Percentiles rank a stretch among this genome's conserved stretches.
These are phyloP conservation scores for Saturnispora saitoi DNA, from an alignment of 805 yeast genomes.

Conservation along the genomic window DNA sequence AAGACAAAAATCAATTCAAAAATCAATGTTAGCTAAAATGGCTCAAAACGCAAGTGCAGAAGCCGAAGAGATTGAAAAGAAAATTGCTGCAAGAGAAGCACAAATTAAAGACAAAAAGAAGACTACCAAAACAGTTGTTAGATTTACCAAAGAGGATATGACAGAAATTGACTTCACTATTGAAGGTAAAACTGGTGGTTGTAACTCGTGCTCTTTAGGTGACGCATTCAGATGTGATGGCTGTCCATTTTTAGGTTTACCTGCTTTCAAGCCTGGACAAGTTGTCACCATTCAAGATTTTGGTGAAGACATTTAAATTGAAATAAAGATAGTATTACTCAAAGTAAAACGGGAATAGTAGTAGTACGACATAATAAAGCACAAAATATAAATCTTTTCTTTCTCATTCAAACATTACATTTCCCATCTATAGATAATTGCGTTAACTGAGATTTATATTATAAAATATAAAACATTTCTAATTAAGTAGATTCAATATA, in stretches of 20 bases:
- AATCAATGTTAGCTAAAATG: conserved; percentile 36
- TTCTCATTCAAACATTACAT: neutral
- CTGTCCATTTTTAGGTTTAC: conserved; percentile 93
- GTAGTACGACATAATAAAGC: too few species aligned
- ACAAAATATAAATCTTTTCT: neutral
- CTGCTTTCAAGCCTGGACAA: conserved; percentile 98
- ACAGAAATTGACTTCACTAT: conserved; percentile 91
- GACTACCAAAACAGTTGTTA: conserved; percentile 26
- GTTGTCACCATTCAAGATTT: conserved; percentile 65
- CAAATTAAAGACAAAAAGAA: conserved; percentile 11
- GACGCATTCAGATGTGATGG: conserved; percentile 98
- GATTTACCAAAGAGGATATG: conserved; percentile 58
- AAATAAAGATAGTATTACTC: neutral
- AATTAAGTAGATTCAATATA: neutral
- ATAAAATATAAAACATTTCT: neutral
- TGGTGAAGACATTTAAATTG: conserved; percentile 59
- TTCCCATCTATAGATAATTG: neutral
- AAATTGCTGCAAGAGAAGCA: conserved; percentile 27
- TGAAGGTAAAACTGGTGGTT: conserved; percentile 96
- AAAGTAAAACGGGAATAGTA: too few species aligned
- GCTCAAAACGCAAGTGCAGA: conserved; percentile 45
- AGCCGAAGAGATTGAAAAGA: conserved; percentile 46
- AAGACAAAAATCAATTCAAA: conserved; percentile 36
- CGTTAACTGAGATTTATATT: neutral
- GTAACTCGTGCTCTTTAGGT: conserved; percentile 95